Evolutionary conservation across 1,284 basidiomycete genomes (phyloP), one percentile per base, ranked within the genome.

Genomic region (Cutaneotrichosporon daszewskae): DNA sequence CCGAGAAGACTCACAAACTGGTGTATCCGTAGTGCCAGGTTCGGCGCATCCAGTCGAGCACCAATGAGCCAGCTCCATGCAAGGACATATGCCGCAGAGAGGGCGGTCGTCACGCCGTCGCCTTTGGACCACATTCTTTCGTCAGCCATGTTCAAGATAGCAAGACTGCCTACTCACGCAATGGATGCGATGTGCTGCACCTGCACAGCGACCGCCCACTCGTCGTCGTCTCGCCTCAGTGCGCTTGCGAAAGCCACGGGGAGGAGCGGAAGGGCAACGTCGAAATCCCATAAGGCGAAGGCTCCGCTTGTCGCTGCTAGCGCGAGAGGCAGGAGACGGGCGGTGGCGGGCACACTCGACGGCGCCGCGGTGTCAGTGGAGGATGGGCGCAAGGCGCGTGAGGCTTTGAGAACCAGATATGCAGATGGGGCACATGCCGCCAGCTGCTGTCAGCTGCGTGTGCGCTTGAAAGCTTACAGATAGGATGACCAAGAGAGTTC

Each of bases 221-320:
- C 50, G 40, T 52, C 50, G 46, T 52, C 50, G 43, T 52, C 50
- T 37, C 43, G 46, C 26, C 50, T 46, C 16, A 52, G 50, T 4
- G 43, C 37, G 7, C 28, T 37, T 16, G 33, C 37, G n/a, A 52
- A 38, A 12, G 46, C 41, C 4, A 52, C 37, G 2, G 50, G 50
- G 7, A 52, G 40, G 8, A 52, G 43, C 1, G 50, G 50, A 5
- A 52, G 40, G 13, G 43, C 46, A 3, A 46, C 38, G 43, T 48
- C 46, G 3, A 25, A 29, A 1, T 37, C 41, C 16, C 14, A 35
- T 10, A 40, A 22, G 23, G 43, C 22, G n/a, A 46, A 26, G 14
- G 43, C 39, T 16, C 43, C 32, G 4, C 46, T 40, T 1, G 44
- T 48, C 12, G 46, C 46, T 7, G 46, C 40, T 14, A 52, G 37